A percentile compares a stretch with the other conserved stretches of the same genome.
These are phyloP conservation scores for Claviceps sp. DNA, from an alignment of 2,329 filamentous ascomycete species.

Conservation along the genomic window DNA sequence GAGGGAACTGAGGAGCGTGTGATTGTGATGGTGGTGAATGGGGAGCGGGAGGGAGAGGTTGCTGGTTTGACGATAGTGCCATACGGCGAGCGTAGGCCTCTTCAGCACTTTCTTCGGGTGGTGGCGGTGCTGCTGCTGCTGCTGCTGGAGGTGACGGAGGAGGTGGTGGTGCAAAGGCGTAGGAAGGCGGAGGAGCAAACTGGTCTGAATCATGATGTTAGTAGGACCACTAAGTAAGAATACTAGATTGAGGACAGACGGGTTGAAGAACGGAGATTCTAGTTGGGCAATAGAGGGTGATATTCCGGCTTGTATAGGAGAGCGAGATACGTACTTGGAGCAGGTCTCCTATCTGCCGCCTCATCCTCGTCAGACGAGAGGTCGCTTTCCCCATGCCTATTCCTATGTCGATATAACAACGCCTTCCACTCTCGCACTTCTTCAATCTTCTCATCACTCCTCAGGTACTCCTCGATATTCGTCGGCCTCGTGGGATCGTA, in stretches of 20 bases:
- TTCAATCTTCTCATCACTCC: slow-evolving; percentile 68
- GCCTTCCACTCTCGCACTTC: slow-evolving; percentile 81
- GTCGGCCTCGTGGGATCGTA: slow-evolving; percentile 78
- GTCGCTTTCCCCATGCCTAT: slow-evolving; percentile 27
- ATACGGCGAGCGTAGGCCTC: slow-evolving; percentile 54
- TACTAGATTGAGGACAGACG: background rate
- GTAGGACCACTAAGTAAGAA: background rate
- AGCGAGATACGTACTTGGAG: slow-evolving; percentile 20
- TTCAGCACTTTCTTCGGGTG: slow-evolving; percentile 51
- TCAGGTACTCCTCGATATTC: slow-evolving; percentile 70
- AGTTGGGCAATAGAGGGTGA: too few species aligned
- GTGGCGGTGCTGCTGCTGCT: slow-evolving; percentile 26
- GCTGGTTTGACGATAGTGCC: slow-evolving; percentile 36
- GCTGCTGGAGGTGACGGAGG: slow-evolving; percentile 22
- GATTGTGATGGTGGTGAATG: slow-evolving; percentile 12
- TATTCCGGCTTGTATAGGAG: too few species aligned
- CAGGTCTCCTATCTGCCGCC: slow-evolving; percentile 15
- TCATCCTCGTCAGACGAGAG: slow-evolving; percentile 28
- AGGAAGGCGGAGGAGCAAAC: slow-evolving; percentile 46
- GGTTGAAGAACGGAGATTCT: background rate
- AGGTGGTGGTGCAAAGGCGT: slow-evolving; percentile 38
- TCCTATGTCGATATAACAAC: slow-evolving; percentile 58
- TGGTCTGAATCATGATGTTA: slow-evolving; percentile 26
- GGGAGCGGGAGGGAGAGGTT: slow-evolving; percentile 20
- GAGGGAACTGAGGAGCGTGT: slow-evolving; percentile 25